Evolutionary conservation across 441 rosid genomes (phyloP).

Genomic region (Mallotus repandus): DNA sequence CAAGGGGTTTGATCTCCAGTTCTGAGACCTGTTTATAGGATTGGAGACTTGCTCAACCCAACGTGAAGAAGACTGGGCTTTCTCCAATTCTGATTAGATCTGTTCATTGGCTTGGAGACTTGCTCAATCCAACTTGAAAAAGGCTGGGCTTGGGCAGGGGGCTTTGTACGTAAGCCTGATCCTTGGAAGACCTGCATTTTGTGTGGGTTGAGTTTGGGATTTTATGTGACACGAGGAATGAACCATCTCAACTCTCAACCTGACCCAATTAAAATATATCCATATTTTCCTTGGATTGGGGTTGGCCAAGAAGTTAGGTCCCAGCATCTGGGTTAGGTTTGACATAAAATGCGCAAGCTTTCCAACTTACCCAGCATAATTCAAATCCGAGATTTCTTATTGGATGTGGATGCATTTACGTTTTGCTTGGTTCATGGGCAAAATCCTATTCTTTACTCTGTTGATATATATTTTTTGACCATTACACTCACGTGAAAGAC

Average conservation of each 20-base stretch:
- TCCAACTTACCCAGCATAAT: neutral
- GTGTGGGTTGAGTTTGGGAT: neutral
- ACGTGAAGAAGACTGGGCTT: too few relatives aligned
- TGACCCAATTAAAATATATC: too few relatives aligned
- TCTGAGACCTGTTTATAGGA: neutral
- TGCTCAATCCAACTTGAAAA: too few relatives aligned
- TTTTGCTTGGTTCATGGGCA: neutral
- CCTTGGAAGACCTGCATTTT: neutral
- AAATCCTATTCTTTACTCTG: neutral
- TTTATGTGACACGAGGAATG: neutral
- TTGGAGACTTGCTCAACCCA: too few relatives aligned
- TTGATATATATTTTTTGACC: neutral
- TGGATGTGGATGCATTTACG: neutral
- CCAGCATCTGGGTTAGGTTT: neutral
- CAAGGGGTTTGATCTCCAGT: neutral
- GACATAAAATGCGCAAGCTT: neutral
- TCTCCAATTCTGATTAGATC: too few relatives aligned
- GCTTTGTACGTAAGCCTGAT: neutral
- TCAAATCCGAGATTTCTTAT: neutral
- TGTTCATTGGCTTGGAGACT: too few relatives aligned
- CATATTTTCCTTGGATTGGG: too few relatives aligned
- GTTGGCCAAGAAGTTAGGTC: neutral
- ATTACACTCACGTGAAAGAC: neutral
- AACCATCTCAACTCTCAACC: too few relatives aligned
- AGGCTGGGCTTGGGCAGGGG: neutral